These are phyloP conservation scores for Alternaria infectoria DNA, from an alignment of 2,329 filamentous ascomycete species.

Conservation along the genomic window DNA sequence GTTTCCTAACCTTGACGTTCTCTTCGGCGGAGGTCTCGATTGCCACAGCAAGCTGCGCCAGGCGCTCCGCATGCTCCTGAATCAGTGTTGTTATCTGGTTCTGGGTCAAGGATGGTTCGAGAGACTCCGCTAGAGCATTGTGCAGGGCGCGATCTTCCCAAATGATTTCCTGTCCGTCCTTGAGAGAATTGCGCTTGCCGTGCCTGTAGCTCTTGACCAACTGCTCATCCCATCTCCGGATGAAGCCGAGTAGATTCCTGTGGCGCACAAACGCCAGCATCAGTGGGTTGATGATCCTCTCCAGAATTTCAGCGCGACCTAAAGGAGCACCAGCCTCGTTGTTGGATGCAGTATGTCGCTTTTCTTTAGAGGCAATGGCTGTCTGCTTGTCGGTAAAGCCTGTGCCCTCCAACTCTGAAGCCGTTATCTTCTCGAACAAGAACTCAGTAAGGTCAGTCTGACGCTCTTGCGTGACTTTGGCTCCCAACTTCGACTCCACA, in stretches of 20 bases:
- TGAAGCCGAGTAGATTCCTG: slow-evolving; percentile 43
- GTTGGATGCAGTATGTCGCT: neutral
- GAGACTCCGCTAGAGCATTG: slow-evolving; percentile 26
- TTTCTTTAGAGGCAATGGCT: slow-evolving; percentile 9
- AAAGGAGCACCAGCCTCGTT: neutral
- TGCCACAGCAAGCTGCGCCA: slow-evolving; percentile 22
- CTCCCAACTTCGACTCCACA: slow-evolving; percentile 23
- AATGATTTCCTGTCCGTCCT: slow-evolving; percentile 25
- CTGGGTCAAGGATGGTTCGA: slow-evolving; percentile 44
- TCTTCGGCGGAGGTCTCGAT: slow-evolving; percentile 16
- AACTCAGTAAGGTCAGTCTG: slow-evolving; percentile 34
- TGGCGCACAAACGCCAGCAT: slow-evolving; percentile 44
- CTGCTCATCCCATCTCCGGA: slow-evolving; percentile 45
- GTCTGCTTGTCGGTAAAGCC: slow-evolving; percentile 11
- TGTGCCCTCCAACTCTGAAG: slow-evolving; percentile 17
- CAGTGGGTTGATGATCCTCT: slow-evolving; percentile 37
- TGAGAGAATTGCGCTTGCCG: slow-evolving; percentile 24
- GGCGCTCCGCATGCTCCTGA: slow-evolving; percentile 32
- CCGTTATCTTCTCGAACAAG: slow-evolving; percentile 40
- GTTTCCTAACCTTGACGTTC: slow-evolving; percentile 26
- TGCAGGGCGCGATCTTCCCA: slow-evolving; percentile 40
- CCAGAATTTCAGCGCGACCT: slow-evolving; percentile 10
- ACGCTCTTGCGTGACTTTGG: slow-evolving; percentile 14
- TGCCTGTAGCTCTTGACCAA: slow-evolving; percentile 27
- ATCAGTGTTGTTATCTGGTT: slow-evolving; percentile 41